Evolutionary conservation across 306 rosid genomes (phyloP).

Genomic region (Chamaecrista fasciculata): DNA sequence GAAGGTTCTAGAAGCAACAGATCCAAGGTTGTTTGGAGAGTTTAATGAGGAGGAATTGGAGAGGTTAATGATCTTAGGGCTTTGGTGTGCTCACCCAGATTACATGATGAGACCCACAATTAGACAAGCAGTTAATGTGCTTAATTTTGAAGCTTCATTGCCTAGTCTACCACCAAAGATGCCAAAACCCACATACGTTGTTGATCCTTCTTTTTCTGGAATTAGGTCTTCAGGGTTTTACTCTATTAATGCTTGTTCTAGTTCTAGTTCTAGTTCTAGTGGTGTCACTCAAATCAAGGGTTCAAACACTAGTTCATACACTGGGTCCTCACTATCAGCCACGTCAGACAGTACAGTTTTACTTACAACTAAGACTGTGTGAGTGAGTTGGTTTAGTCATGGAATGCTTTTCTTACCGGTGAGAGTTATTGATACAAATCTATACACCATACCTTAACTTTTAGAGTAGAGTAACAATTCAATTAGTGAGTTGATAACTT

Average conservation of each 20-base stretch:
- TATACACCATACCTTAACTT: too few species aligned
- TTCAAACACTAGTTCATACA: background rate
- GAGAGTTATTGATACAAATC: too few species aligned
- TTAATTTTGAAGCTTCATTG: too few species aligned
- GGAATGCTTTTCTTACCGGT: too few species aligned
- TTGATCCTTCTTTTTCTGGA: background rate
- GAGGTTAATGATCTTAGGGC: background rate
- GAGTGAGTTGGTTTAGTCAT: too few species aligned
- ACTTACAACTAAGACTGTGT: too few species aligned
- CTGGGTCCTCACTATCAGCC: background rate
- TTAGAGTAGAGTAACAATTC: too few species aligned
- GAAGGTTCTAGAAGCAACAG: background rate
- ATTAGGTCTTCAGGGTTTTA: background rate
- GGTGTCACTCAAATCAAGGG: background rate
- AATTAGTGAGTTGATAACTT: too few species aligned
- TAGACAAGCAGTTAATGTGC: background rate
- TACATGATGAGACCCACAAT: background rate
- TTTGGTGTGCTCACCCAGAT: constrained; percentile 15
- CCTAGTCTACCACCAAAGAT: background rate
- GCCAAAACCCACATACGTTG: background rate
- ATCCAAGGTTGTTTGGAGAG: background rate
- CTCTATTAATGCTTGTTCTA: background rate
- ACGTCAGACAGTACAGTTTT: background rate
- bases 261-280: too few species aligned
- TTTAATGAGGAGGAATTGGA: constrained; percentile 17